phyloP scores from a whole-genome alignment of 148 eudicot genomes.

The Euryodendron excelsum region DNA sequence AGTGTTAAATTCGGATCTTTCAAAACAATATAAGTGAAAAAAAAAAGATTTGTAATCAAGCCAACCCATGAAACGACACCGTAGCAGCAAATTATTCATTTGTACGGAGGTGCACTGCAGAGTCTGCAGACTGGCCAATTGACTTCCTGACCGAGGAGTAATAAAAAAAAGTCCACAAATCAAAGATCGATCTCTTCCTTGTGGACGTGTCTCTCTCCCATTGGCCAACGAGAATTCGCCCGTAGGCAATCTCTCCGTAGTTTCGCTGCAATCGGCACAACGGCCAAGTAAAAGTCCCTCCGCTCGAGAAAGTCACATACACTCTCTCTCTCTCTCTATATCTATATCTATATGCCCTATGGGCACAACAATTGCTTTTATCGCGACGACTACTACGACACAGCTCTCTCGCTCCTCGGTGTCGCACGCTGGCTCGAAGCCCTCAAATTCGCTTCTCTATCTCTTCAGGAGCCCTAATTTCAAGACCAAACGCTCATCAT shows the following conservation, averaged over 20 bases:
- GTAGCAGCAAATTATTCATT: too few species aligned
- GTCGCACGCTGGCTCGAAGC: background rate
- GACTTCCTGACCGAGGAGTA: too few species aligned
- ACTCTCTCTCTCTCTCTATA: background rate
- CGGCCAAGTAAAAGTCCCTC: too few species aligned
- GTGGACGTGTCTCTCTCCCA: background rate
- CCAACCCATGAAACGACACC: too few species aligned
- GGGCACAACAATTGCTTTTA: background rate
- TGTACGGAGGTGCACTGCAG: too few species aligned
- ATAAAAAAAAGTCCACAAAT: too few species aligned
- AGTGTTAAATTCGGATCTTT: too few species aligned
- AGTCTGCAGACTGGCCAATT: too few species aligned
- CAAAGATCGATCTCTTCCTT: background rate
- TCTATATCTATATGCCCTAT: too few species aligned
- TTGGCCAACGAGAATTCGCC: background rate
- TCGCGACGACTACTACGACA: background rate
- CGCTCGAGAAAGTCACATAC: too few species aligned
- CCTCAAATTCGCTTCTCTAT: background rate
- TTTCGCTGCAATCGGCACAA: background rate
- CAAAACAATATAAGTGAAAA: too few species aligned
- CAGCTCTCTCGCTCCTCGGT: background rate
- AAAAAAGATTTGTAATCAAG: too few species aligned
- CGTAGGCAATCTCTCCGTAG: background rate
- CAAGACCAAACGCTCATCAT: background rate
- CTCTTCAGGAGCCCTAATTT: conserved; percentile 3